phyloP scores from a whole-genome alignment of 345 rosid genomes.

The Raphanus raphanistrum region DNA sequence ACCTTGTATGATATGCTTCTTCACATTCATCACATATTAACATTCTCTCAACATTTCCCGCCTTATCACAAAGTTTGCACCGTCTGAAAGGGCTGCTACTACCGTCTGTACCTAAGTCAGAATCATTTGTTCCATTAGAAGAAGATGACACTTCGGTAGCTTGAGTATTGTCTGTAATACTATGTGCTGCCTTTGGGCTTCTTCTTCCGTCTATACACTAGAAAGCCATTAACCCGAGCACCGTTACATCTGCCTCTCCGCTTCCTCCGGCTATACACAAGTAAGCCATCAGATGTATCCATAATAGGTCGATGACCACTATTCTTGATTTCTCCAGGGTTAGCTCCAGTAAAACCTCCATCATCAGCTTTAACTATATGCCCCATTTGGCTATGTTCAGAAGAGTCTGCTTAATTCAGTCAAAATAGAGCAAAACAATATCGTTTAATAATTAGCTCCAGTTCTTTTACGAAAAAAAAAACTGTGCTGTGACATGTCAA shows the following conservation, averaged over 20 bases:
- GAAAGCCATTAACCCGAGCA: neutral
- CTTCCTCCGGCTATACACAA: constrained; percentile 47
- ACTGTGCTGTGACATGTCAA: neutral
- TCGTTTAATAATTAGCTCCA: neutral
- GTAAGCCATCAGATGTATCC: constrained; percentile 30
- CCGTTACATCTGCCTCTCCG: constrained; percentile 41
- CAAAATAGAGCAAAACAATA: neutral
- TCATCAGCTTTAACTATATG: constrained; percentile 5
- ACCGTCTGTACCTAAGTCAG: constrained; percentile 17
- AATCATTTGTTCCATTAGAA: constrained; percentile 44
- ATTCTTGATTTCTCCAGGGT: constrained; percentile 24
- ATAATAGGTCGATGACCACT: constrained; percentile 5
- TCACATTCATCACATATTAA: constrained; percentile 84
- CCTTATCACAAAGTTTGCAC: constrained; percentile 66
- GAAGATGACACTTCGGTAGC: neutral
- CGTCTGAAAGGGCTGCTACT: constrained; percentile 40
- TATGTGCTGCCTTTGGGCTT: neutral
- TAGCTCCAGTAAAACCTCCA: neutral
- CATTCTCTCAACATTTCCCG: constrained; percentile 50
- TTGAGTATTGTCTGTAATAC: neutral
- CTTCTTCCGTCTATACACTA: neutral
- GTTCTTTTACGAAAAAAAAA: neutral
- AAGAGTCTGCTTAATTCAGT: neutral
- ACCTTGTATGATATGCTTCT: constrained; percentile 20
- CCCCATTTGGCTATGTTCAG: constrained; percentile 11